Conservation (phyloP, 345 rosid genomes). For the Durio zibethinus region DNA sequence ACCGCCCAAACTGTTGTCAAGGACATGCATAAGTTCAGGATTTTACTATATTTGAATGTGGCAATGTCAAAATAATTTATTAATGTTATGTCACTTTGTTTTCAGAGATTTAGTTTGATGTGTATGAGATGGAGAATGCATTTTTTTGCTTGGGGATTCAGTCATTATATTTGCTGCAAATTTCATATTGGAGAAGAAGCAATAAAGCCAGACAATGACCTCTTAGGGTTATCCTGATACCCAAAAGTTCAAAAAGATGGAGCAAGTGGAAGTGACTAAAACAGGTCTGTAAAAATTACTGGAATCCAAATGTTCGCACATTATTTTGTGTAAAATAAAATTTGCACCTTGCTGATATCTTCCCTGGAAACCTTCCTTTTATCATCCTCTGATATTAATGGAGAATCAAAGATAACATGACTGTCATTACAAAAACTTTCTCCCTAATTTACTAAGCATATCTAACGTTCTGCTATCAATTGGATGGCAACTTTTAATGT, state of each 20-base stretch:
- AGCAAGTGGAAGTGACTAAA: slow-evolving; percentile 34
- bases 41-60: neutral
- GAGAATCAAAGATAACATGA: neutral
- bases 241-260: slow-evolving; percentile 15
- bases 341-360: neutral
- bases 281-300: slow-evolving; percentile 28
- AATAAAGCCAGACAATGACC: slow-evolving; percentile 17
- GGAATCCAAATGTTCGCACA: neutral
- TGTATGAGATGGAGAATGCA: slow-evolving; percentile 9
- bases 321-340: slow-evolving; percentile 3
- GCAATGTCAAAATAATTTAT: neutral
- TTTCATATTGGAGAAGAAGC: slow-evolving; percentile 11
- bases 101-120: slow-evolving; percentile 15
- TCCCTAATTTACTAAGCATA: neutral
- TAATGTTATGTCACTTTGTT: neutral
- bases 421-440: neutral
- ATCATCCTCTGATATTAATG: neutral
- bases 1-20: neutral
- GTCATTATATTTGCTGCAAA: slow-evolving; percentile 12
- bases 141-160: neutral
- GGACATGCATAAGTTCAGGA: neutral
- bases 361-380: neutral
- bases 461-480: neutral
- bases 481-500: neutral
- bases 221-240: slow-evolving; percentile 1